Base-by-base conservation (phyloP, 371 early-diverging fungal genomes). In the Mucor lusitanicus region DNA sequence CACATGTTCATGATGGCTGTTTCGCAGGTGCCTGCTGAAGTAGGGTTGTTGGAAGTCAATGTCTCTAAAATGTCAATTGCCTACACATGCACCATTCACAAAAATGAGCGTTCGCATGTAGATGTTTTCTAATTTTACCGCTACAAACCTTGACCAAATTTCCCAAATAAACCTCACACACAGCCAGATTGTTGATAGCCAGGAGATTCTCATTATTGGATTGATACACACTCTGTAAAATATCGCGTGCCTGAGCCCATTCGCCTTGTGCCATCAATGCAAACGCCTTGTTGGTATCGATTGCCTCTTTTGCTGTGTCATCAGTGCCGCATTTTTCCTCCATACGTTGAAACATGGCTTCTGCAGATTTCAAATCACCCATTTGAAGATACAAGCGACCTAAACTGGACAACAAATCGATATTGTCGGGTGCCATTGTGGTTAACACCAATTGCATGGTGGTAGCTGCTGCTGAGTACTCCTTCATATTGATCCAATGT, bases 371-470 rank as follows among this genome's bases (percentile, higher is more conserved):
- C 0, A 84, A 35, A 69, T 87, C 84, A 3, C 87, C 87, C 64
- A 86, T 83, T 68, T 89, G 89, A n/a, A 89, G 63, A 39, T 87
- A 85, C 17, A 89, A 59, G 59, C 86, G 71, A 2, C 85, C 88
- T 11, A 87, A 65, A n/a, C 80, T 78, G 1, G 86, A 85, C 17
- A 84, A 60, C 15, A 87, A 65, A 63, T 87, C 85, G 15, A 83
- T 46, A 37, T 87, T 75, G 62, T 74, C 60, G 9, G 57, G 56
- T 4, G 63, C 42, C 3, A 53, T 58, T 21, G 68, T 65, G 1
- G 63, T 55, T 8, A 69, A 54, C 2, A 83, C 64, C 37, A 64
- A 33, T 21, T 77, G 64, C 78, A 85, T 74, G 3, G 74, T 72
- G 0, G 66, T 61, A 0, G 85, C 82, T 0, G 88, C 87, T 0